These are phyloP conservation scores for Strombidium stylifer DNA, from an alignment of 73 alveolate genomes.

Conservation along the genomic window DNA sequence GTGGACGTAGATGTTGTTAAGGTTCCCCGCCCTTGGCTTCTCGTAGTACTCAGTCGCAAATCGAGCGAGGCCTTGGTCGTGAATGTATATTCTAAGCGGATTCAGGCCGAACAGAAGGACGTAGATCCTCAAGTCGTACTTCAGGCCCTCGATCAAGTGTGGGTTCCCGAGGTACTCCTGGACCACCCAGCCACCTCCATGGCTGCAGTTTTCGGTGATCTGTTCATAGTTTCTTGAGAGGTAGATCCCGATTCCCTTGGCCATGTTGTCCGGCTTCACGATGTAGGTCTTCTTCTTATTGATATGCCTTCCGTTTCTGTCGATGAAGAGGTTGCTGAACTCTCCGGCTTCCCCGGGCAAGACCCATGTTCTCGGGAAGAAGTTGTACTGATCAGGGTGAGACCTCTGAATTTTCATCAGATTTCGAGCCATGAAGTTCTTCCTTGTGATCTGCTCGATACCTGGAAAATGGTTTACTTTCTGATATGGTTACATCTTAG, in stretches of 20 bases:
- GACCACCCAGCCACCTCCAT: conserved; percentile 15
- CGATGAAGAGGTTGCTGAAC: conserved; percentile 9
- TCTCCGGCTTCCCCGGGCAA: conserved; percentile 71
- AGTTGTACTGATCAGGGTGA: conserved; percentile 85
- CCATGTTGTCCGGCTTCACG: conserved; percentile 38
- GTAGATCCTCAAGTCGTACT: conserved; percentile 62
- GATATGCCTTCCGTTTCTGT: not conserved
- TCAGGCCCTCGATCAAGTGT: conserved; percentile 51
- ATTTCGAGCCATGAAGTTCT: conserved; percentile 67
- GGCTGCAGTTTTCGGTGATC: not conserved
- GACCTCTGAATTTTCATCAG: conserved; percentile 55
- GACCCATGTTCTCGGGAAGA: conserved; percentile 86
- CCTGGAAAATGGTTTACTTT: conserved; percentile 83
- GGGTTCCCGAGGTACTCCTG: conserved; percentile 48
- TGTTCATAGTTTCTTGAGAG: conserved; percentile 8
- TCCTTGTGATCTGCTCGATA: conserved; percentile 60
- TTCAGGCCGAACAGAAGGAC: conserved; percentile 65
- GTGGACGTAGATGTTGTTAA: conserved; percentile 47
- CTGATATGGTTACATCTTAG: conserved; percentile 49
- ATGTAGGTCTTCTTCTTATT: too few relatives aligned
- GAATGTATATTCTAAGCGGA: conserved; percentile 64
- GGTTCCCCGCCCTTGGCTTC: conserved; percentile 25
- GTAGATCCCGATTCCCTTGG: conserved; percentile 41
- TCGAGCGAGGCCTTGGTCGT: conserved; percentile 68
- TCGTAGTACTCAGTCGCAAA: conserved; percentile 35